A percentile compares a stretch with the other conserved stretches of the same genome.
These are phyloP conservation scores for Didymellaceae sp. DNA, from an alignment of 2,329 filamentous ascomycete genomes.

Conservation along the genomic window DNA sequence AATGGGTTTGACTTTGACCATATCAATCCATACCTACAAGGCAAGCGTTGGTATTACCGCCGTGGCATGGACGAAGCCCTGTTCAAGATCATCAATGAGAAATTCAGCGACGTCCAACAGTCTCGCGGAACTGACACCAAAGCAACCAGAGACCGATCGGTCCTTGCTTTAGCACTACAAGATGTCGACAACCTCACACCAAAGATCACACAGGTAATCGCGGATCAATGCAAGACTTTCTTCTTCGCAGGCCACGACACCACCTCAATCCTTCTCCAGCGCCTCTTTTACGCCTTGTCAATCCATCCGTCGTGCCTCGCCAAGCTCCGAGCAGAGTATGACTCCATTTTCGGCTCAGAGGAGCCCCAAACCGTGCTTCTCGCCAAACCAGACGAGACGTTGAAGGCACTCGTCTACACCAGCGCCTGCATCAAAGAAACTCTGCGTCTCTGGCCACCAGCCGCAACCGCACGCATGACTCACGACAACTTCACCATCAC, in stretches of 20 bases:
- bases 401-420: conserved; percentile 59
- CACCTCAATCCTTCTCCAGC: conserved; percentile 45
- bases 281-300: conserved; percentile 42
- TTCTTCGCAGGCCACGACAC: conserved; percentile 58
- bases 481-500: conserved; percentile 53
- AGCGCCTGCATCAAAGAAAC: conserved; percentile 62
- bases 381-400: conserved; percentile 55
- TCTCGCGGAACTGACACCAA: conserved; percentile 23
- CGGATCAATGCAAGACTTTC: conserved; percentile 53
- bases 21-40: conserved; percentile 28
- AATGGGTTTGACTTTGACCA: conserved; percentile 30
- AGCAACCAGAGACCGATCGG: conserved; percentile 35
- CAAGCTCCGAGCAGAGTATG: conserved; percentile 57
- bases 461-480: conserved; percentile 50
- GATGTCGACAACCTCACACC: conserved; percentile 43
- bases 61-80: conserved; percentile 33
- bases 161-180: conserved; percentile 44
- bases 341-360: conserved; percentile 58
- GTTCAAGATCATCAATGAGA: conserved; percentile 35
- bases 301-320: conserved; percentile 39
- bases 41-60: conserved; percentile 30
- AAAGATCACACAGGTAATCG: conserved; percentile 45
- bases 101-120: conserved; percentile 34
- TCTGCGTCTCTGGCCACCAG: conserved; percentile 61
- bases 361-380: conserved; percentile 51